Base-by-base conservation (phyloP, 495 filamentous ascomycete species). In the Aspergillus baeticus region DNA sequence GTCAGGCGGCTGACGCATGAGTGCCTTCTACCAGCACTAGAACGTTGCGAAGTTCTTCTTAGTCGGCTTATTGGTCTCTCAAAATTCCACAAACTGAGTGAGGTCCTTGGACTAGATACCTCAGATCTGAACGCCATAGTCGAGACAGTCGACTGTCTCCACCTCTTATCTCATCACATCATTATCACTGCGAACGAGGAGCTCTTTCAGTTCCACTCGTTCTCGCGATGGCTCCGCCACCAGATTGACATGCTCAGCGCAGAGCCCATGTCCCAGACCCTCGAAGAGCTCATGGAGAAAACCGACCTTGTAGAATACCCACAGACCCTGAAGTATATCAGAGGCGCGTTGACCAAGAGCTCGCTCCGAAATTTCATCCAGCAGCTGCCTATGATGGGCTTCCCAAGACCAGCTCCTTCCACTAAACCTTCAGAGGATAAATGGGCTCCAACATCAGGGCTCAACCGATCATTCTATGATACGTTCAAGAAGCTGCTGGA, bases 1-100 rank as follows among this genome's bases (percentile, higher is more conserved):
- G 81, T 98, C 10, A 84, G 90, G 18, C 79, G 84, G 44, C 74
- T 96, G 22, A 82, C 88, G 0, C 92, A 96, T 63, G 86, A 96
- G 63, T 90, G 90, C 66, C 83, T 97, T 36, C 77, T 97, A 6
- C 93, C 93, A 1, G 92, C 91, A 0, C 70, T 97, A 10, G 91
- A 96, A 58, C 81, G 94, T 44, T 87, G 90, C 54, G 81, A 81
- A 39, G 84, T 96, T n/a, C 83, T 96, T 18, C 80, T 93, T 47
- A 89, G 87, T 57, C 86, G 89, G 10, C 80, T 98, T 18, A 81
- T 90, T n/a, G 93, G 94, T 1, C 81, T 97, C 17, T 91, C 91
- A 10, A 85, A 84, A 63, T 96, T 92, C 67, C 84, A 88, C 57
- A 84, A 84, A 50, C 75, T 83, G n/a, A 84, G 81, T 37, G 81